Percentiles rank a stretch among this genome's conserved stretches.
Conservation (phyloP, 176 grass and related monocot genomes). For the Zea mays region DNA sequence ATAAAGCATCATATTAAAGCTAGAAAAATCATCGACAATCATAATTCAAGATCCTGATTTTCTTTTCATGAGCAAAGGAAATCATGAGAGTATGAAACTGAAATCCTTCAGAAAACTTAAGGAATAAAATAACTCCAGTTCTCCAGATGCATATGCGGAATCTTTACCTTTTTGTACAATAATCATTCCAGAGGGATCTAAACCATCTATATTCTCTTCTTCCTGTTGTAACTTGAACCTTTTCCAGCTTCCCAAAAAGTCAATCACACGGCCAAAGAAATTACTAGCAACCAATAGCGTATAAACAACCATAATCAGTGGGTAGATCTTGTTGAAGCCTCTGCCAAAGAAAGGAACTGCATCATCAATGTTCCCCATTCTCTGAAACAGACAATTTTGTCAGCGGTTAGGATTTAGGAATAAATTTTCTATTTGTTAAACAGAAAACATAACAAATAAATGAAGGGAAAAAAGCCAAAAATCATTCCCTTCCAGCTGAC, state of each 20-base stretch:
- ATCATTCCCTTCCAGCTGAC: conserved; percentile 18
- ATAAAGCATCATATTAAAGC: background rate
- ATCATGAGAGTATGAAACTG: background rate
- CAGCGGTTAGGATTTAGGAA: conserved; percentile 5
- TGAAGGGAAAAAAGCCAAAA: background rate
- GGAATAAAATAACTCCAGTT: background rate
- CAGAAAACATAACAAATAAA: background rate
- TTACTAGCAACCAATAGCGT: conserved; percentile 90
- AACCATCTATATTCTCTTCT: conserved; percentile 83
- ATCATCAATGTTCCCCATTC: conserved; percentile 99
- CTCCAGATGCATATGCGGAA: conserved; percentile 6
- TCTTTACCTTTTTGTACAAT: conserved; percentile 95
- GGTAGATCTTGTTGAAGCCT: conserved; percentile 99
- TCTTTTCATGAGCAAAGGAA: conserved; percentile 11
- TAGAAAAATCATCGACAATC: background rate
- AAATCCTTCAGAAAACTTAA: background rate
- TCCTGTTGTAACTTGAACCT: conserved; percentile 84
- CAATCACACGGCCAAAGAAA: conserved; percentile 92
- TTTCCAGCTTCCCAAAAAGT: conserved; percentile 97
- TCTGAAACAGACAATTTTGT: conserved; percentile 58
- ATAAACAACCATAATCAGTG: conserved; percentile 98
- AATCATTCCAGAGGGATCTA: conserved; percentile 91
- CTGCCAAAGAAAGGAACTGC: conserved; percentile 99
- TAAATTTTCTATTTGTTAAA: conserved; percentile 19
- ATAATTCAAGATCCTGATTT: background rate